Conservation (phyloP, 176 grass and related monocot genomes). For the Zea luxurians region DNA sequence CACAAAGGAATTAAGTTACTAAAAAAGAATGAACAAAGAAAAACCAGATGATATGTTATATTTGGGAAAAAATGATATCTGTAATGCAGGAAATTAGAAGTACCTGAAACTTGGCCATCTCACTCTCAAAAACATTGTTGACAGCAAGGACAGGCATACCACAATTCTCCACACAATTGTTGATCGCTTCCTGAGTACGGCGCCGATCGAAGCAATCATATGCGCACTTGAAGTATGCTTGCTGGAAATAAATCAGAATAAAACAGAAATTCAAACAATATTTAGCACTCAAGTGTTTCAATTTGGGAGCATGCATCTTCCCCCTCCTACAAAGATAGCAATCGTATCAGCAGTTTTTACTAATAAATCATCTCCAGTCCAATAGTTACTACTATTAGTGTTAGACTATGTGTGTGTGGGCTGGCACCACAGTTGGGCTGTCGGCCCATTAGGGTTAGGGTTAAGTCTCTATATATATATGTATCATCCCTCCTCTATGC, state of each 20-base stretch:
- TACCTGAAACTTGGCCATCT: slow-evolving; percentile 99
- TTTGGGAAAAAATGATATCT: not conserved
- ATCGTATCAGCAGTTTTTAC: not conserved
- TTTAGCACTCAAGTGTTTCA: slow-evolving; percentile 5
- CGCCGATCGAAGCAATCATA: slow-evolving; percentile 90
- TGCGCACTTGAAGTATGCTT: slow-evolving; percentile 97
- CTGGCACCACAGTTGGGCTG: no score
- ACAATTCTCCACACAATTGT: slow-evolving; percentile 84
- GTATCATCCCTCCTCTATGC: no score
- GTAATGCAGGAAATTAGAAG: not conserved
- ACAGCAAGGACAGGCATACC: slow-evolving; percentile 70
- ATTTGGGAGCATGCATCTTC: not conserved
- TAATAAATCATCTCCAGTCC: not conserved
- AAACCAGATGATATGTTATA: not conserved
- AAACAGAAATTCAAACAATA: not conserved
- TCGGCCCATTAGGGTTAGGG: no score
- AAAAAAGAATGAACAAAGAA: not conserved
- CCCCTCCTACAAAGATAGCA: not conserved
- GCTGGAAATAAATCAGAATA: slow-evolving; percentile 44
- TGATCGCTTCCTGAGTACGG: slow-evolving; percentile 69
- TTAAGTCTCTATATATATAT: no score
- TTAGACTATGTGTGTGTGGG: no score
- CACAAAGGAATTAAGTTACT: not conserved
- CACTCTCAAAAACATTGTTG: slow-evolving; percentile 74
- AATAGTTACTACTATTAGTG: not conserved